These are phyloP conservation scores for Urtica urens DNA, from an alignment of 306 rosid species.

Conservation along the genomic window DNA sequence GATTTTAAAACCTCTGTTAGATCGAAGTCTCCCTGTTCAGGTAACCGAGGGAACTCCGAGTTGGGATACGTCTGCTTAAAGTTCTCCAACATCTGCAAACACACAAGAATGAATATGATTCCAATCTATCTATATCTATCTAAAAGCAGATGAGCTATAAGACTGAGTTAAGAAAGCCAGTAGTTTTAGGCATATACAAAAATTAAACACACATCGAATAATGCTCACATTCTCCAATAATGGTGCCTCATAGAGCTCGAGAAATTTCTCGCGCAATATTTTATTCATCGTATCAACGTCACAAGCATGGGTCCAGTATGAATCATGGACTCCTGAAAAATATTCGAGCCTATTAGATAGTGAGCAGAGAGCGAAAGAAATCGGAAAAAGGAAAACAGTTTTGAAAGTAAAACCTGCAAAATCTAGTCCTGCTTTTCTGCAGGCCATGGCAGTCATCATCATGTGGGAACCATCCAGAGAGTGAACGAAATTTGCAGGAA, in stretches of 20 bases:
- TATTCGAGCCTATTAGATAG: not conserved
- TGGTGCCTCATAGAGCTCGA: conserved; percentile 79
- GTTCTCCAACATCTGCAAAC: no score
- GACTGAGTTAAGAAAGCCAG: no score
- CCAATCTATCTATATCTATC: no score
- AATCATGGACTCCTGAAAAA: conserved; percentile 89
- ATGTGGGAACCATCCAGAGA: conserved; percentile 97
- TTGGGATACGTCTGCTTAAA: no score
- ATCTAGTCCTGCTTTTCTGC: conserved; percentile 64
- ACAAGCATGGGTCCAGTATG: conserved; percentile 97
- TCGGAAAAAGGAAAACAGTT: not conserved
- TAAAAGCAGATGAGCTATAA: no score
- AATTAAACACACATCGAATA: no score
- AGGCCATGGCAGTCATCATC: conserved; percentile 99
- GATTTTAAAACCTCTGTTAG: no score
- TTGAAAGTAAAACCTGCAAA: conserved; percentile 62
- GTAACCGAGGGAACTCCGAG: no score
- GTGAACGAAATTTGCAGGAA: conserved; percentile 95
- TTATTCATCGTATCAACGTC: conserved; percentile 82
- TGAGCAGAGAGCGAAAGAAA: not conserved
- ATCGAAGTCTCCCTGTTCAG: no score
- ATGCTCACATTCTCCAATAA: conserved; percentile 81
- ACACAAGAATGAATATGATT: no score
- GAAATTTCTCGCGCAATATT: conserved; percentile 79
- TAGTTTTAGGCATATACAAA: no score